A percentile compares a stretch with the other conserved stretches of the same genome.
Conservation (phyloP, 306 rosid species). For the Cercis canadensis region DNA sequence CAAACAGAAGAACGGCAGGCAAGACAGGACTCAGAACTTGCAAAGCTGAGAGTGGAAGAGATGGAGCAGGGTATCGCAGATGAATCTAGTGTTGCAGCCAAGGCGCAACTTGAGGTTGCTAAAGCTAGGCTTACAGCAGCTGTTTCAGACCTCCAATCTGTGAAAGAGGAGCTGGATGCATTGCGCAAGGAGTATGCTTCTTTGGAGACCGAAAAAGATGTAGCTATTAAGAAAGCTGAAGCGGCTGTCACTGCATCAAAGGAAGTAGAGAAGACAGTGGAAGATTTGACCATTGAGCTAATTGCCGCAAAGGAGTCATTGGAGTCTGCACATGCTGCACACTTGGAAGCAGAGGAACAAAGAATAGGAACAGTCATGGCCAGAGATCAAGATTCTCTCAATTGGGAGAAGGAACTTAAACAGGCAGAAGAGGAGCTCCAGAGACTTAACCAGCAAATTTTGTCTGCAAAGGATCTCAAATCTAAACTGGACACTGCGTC, state of each 20-base stretch:
- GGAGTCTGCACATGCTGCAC: conserved; percentile 91
- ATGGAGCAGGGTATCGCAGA: conserved; percentile 99
- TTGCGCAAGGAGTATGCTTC: conserved; percentile 74
- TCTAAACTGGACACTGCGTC: conserved; percentile 86
- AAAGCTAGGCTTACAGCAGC: conserved; percentile 86
- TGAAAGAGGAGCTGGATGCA: conserved; percentile 81
- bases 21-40: conserved; percentile 96
- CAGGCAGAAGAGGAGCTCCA: conserved; percentile 89
- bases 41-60: conserved; percentile 98
- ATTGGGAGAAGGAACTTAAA: conserved; percentile 93
- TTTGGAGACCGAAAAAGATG: conserved; percentile 71
- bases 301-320: conserved; percentile 82
- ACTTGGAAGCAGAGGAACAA: conserved; percentile 96
- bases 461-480: conserved; percentile 80
- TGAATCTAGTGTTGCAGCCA: conserved; percentile 96
- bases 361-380: conserved; percentile 95
- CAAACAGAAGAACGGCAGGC: conserved; percentile 96
- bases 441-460: conserved; percentile 71
- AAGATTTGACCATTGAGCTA: conserved; percentile 88
- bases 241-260: conserved; percentile 84
- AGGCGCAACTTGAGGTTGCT: conserved; percentile 98
- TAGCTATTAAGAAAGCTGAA: conserved; percentile 80
- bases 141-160: conserved; percentile 71
- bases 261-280: conserved; percentile 92
- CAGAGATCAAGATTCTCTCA: conserved; percentile 91